phyloP scores from a whole-genome alignment of 2,329 filamentous ascomycete species.

The Claviceps sp. region DNA sequence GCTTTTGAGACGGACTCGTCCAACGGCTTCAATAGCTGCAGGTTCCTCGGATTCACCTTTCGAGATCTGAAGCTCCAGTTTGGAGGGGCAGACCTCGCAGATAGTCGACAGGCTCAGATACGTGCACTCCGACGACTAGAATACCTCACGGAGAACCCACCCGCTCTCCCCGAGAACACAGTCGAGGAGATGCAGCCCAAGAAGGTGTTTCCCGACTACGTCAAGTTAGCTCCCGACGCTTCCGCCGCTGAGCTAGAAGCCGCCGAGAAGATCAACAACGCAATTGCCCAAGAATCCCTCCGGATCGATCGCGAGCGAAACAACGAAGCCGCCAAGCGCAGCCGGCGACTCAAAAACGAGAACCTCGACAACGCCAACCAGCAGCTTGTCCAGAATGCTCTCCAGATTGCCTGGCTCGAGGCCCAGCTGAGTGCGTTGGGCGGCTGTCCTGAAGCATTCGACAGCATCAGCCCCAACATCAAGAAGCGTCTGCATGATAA shows the following conservation, averaged over 20 bases:
- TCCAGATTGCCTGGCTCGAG: conserved; percentile 5
- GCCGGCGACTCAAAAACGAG: conserved; percentile 12
- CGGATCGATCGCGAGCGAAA: conserved; percentile 19
- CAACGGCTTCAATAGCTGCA: not conserved
- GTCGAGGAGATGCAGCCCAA: conserved; percentile 17
- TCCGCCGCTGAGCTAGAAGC: not conserved
- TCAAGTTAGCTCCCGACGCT: conserved; percentile 8
- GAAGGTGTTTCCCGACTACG: conserved; percentile 9
- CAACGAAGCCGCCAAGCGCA: conserved; percentile 25
- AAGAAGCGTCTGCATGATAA: not conserved
- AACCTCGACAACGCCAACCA: conserved; percentile 6
- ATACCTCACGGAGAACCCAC: conserved; percentile 7
- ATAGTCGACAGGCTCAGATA: not conserved
- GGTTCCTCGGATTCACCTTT: not conserved
- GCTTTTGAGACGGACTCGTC: not conserved
- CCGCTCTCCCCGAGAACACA: conserved; percentile 15
- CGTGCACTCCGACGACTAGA: not conserved
- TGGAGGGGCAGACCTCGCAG: not conserved
- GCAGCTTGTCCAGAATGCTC: conserved; percentile 6
- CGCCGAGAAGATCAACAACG: conserved; percentile 13
- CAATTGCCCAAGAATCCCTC: conserved; percentile 13
- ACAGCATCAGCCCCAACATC: not conserved
- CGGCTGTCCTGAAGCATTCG: conserved; percentile 1
- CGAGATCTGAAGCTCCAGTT: not conserved
- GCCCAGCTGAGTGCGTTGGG: conserved; percentile 2